Conservation (phyloP, 2,329 filamentous ascomycete genomes). For the Colletotrichum coccodes region DNA sequence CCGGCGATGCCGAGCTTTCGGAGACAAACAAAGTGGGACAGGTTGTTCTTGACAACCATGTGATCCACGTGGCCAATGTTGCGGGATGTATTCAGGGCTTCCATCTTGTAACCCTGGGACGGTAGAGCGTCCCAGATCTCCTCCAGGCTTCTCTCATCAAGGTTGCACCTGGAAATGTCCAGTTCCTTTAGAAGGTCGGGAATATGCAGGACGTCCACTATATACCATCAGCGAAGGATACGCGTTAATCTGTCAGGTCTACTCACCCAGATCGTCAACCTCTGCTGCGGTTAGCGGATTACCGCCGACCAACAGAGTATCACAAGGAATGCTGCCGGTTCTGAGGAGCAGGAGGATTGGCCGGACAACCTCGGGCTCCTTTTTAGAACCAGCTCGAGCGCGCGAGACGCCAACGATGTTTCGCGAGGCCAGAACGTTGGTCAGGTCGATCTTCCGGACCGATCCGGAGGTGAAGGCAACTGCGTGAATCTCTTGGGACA, state of each 20-base stretch:
- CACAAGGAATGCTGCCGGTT: conserved; percentile 58
- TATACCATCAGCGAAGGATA: background rate
- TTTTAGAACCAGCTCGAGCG: conserved; percentile 21
- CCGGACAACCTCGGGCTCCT: conserved; percentile 53
- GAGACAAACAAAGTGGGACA: conserved; percentile 55
- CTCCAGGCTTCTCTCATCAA: conserved; percentile 59
- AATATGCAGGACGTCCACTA: conserved; percentile 41
- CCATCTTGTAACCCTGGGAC: conserved; percentile 55
- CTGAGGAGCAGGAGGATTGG: conserved; percentile 61
- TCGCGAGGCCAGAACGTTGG: conserved; percentile 48
- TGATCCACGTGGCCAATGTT: conserved; percentile 63
- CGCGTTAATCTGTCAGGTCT: background rate
- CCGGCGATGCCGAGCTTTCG: conserved; percentile 61
- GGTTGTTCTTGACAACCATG: conserved; percentile 54
- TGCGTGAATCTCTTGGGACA: conserved; percentile 67
- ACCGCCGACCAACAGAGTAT: conserved; percentile 60
- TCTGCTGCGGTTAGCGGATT: conserved; percentile 59
- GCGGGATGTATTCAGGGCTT: conserved; percentile 61
- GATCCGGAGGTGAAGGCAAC: conserved; percentile 66
- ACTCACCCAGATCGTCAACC: conserved; percentile 58
- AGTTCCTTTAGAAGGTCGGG: conserved; percentile 53
- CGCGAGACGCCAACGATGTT: conserved; percentile 22
- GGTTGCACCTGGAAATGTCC: conserved; percentile 61
- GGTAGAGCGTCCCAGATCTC: conserved; percentile 59
- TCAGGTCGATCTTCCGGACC: conserved; percentile 64